A percentile compares a stretch with the other conserved stretches of the same genome.
These are phyloP conservation scores for Aschersonia sp. DNA, from an alignment of 2,329 filamentous ascomycete species.

Conservation along the genomic window DNA sequence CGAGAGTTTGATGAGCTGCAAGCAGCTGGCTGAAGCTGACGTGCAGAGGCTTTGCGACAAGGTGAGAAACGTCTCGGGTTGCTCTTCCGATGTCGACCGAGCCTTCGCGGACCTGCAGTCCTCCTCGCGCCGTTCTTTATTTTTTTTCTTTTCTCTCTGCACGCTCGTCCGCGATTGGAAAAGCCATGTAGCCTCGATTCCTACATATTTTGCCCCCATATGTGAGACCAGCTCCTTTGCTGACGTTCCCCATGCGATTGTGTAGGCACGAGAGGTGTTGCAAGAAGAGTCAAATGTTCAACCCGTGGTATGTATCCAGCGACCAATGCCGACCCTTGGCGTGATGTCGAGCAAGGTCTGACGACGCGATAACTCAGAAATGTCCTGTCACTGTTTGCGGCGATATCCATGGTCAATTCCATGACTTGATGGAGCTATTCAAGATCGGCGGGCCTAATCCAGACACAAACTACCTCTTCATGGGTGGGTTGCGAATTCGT, in stretches of 20 bases:
- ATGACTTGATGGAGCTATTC: slow-evolving; percentile 98
- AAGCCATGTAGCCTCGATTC: too few relatives aligned
- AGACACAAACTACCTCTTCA: slow-evolving; percentile 98
- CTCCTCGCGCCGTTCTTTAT: background rate
- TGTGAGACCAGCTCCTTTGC: slow-evolving; percentile 2
- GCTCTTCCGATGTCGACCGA: too few relatives aligned
- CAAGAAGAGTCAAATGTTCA: slow-evolving; percentile 98
- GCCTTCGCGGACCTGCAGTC: too few relatives aligned
- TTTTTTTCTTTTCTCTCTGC: too few relatives aligned
- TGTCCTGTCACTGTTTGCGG: slow-evolving; percentile 97
- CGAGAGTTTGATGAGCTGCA: slow-evolving; percentile 95
- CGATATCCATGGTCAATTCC: slow-evolving; percentile 98
- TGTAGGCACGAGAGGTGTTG: slow-evolving; percentile 81
- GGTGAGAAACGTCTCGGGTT: slow-evolving; percentile 34
- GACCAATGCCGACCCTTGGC: background rate
- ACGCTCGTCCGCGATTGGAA: too few relatives aligned
- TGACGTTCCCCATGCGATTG: slow-evolving; percentile 12
- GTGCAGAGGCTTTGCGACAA: slow-evolving; percentile 96
- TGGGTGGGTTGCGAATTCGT: slow-evolving; percentile 48
- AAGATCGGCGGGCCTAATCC: slow-evolving; percentile 96
- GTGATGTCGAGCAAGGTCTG: background rate
- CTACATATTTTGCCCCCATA: too few relatives aligned
- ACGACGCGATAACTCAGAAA: slow-evolving; percentile 45
- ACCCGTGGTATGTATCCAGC: slow-evolving; percentile 61
- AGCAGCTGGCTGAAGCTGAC: slow-evolving; percentile 88